These are phyloP conservation scores for Alternaria ventricosa DNA, from an alignment of 2,329 filamentous ascomycete species.

Conservation along the genomic window DNA sequence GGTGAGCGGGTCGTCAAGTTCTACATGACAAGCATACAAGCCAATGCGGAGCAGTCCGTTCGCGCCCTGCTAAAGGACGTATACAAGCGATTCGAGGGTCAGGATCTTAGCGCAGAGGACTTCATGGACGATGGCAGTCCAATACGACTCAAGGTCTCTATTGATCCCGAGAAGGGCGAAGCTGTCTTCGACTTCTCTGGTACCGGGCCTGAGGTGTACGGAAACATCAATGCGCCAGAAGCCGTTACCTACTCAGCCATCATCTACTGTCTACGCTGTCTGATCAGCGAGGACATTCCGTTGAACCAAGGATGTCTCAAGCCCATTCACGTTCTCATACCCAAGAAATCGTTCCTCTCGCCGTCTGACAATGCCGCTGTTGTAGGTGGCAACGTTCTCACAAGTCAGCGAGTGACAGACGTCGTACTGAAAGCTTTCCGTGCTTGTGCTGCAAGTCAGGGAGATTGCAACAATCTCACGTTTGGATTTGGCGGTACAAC, in stretches of 20 bases:
- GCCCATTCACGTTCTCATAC: conserved; percentile 77
- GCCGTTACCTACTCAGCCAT: conserved; percentile 84
- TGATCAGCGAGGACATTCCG: conserved; percentile 82
- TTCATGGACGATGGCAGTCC: conserved; percentile 89
- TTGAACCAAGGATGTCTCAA: conserved; percentile 85
- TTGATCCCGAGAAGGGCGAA: conserved; percentile 75
- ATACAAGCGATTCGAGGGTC: conserved; percentile 70
- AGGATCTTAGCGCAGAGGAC: conserved; percentile 75
- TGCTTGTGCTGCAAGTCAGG: conserved; percentile 79
- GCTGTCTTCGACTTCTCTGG: conserved; percentile 81
- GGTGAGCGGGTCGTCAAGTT: conserved; percentile 78
- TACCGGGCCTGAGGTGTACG: conserved; percentile 80
- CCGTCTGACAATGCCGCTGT: conserved; percentile 80
- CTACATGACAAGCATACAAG: conserved; percentile 84
- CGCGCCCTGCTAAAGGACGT: conserved; percentile 75
- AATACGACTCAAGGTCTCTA: conserved; percentile 76
- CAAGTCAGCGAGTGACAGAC: conserved; percentile 78
- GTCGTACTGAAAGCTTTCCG: conserved; percentile 81
- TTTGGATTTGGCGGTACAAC: conserved; percentile 75
- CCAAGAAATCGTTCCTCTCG: conserved; percentile 73
- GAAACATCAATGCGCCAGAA: conserved; percentile 80
- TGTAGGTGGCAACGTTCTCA: conserved; percentile 83
- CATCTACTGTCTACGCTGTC: conserved; percentile 82
- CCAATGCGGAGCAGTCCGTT: conserved; percentile 79
- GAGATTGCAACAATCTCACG: conserved; percentile 84